Conservation (phyloP, 768 basidiomycete genomes). For the Mycena latifolia region DNA sequence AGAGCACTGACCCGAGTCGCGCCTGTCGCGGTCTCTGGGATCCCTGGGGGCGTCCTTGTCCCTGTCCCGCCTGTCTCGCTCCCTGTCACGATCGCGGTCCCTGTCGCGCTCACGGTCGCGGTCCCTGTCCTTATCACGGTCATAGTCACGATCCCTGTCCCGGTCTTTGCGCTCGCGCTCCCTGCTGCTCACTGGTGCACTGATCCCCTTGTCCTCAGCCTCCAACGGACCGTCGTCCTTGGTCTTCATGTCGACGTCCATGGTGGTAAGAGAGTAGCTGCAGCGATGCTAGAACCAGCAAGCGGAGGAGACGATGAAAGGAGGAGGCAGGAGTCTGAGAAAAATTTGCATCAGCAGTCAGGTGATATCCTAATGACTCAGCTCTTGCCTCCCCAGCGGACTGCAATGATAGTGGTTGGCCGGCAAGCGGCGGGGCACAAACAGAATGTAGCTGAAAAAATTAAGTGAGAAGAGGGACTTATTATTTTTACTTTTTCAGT, state of each 20-base stretch:
- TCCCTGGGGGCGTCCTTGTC: conserved; percentile 50
- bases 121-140: conserved; percentile 60
- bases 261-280: too few relatives aligned
- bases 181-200: conserved; percentile 52
- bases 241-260: conserved; percentile 88
- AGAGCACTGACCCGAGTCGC: conserved; percentile 65
- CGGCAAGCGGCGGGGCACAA: too few relatives aligned
- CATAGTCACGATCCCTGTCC: conserved; percentile 49
- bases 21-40: conserved; percentile 57
- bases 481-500: too few relatives aligned
- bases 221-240: conserved; percentile 67
- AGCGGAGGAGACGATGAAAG: too few relatives aligned
- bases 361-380: too few relatives aligned
- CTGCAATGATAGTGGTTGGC: too few relatives aligned
- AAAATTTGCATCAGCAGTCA: too few relatives aligned
- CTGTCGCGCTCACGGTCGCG: conserved; percentile 54
- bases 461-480: too few relatives aligned
- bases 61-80: conserved; percentile 58
- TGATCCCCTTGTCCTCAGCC: conserved; percentile 67
- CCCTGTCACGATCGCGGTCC: conserved; percentile 59
- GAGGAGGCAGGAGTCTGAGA: too few relatives aligned
- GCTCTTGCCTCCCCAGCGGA: too few relatives aligned
- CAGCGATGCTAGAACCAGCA: too few relatives aligned
- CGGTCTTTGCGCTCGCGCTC: conserved; percentile 61
- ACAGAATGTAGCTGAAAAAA: too few relatives aligned